Evolutionary conservation across 1,139 yeast species (phyloP).

Genomic region (Hansenula sp.): DNA sequence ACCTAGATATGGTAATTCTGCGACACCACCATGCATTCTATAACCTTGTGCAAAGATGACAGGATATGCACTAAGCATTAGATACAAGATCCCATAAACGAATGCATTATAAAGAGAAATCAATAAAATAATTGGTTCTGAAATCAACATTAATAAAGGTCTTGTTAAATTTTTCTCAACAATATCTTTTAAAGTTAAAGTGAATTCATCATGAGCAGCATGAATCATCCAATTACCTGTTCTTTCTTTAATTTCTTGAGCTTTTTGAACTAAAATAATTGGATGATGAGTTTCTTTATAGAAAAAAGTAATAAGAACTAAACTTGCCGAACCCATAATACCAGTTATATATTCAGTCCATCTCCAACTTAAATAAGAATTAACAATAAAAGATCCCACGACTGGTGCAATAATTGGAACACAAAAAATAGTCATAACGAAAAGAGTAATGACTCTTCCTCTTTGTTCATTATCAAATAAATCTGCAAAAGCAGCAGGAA

Average conservation of each 20-base stretch:
- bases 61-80: slow-evolving; percentile 77
- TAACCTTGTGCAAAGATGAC: slow-evolving; percentile 65
- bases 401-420: slow-evolving; percentile 79
- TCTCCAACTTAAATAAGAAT: slow-evolving; percentile 63
- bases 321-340: slow-evolving; percentile 46
- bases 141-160: slow-evolving; percentile 62
- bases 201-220: slow-evolving; percentile 77
- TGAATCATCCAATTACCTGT: slow-evolving; percentile 75
- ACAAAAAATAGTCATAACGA: slow-evolving; percentile 61
- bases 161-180: slow-evolving; percentile 64
- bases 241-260: slow-evolving; percentile 51
- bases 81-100: slow-evolving; percentile 76
- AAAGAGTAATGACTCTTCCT: slow-evolving; percentile 64
- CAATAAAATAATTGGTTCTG: slow-evolving; percentile 70
- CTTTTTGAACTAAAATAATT: slow-evolving; percentile 52
- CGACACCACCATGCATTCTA: slow-evolving; percentile 50
- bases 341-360: slow-evolving; percentile 70
- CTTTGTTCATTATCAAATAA: slow-evolving; percentile 56
- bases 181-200: slow-evolving; percentile 58
- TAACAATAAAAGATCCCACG: slow-evolving; percentile 58
- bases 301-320: slow-evolving; percentile 36
- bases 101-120: slow-evolving; percentile 76
- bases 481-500: slow-evolving; percentile 81
- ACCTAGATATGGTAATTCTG: slow-evolving; percentile 59
- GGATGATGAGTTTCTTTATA: slow-evolving; percentile 65